These are phyloP conservation scores for Rhinocladiella similis DNA, from an alignment of 2,329 filamentous ascomycete species.

Conservation along the genomic window DNA sequence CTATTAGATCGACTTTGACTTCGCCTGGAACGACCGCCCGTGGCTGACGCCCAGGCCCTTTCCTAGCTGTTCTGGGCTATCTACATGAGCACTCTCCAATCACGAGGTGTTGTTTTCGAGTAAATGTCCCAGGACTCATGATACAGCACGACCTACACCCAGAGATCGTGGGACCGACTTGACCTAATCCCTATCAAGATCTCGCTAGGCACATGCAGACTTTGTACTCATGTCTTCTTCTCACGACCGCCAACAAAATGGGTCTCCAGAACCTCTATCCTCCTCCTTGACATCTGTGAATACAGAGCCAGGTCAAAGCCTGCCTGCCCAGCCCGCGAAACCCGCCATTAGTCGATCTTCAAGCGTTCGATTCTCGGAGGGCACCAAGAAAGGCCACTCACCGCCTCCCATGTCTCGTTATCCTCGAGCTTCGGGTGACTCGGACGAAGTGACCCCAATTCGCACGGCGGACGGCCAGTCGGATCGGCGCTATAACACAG, in stretches of 20 bases:
- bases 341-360: constrained; percentile 9
- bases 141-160: neutral
- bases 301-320: neutral
- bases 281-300: neutral
- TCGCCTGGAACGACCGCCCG: neutral
- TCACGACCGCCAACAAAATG: constrained; percentile 9
- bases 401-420: constrained; percentile 23
- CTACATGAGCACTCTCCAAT: neutral
- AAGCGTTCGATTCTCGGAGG: constrained; percentile 26
- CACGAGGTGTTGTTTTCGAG: neutral
- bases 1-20: neutral
- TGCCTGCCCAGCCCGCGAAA: neutral
- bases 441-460: constrained; percentile 28
- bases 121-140: neutral
- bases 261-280: constrained; percentile 1
- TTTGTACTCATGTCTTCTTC: constrained; percentile 18
- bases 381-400: constrained; percentile 16
- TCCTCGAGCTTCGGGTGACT: constrained; percentile 11
- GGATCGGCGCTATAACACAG: constrained; percentile 24
- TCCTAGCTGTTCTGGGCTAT: neutral
- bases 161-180: neutral
- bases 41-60: neutral
- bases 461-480: constrained; percentile 19
- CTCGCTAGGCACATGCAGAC: neutral
- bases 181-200: neutral